These are phyloP conservation scores for Camellia japonica DNA, from an alignment of 148 eudicot genomes.

Conservation along the genomic window DNA sequence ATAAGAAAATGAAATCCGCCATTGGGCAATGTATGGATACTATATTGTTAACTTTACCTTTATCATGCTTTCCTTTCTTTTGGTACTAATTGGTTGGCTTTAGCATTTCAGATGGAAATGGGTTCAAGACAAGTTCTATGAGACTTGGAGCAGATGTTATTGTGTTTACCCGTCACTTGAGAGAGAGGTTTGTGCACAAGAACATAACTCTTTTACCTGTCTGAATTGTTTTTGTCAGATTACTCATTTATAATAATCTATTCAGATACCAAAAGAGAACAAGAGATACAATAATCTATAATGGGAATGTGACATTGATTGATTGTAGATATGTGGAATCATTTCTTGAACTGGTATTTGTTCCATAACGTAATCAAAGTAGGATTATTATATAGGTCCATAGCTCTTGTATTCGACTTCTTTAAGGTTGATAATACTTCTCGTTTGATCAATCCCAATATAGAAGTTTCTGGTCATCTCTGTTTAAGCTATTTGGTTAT, in stretches of 20 bases:
- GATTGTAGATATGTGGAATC: not conserved
- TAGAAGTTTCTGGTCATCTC: not conserved
- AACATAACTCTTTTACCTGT: not conserved
- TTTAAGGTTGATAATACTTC: not conserved
- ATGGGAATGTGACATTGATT: not conserved
- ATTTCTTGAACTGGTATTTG: not conserved
- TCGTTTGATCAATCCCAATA: not conserved
- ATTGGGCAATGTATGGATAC: conserved; percentile 60
- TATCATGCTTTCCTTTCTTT: conserved; percentile 7
- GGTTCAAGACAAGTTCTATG: conserved; percentile 76
- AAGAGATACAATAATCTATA: not conserved
- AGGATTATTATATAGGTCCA: not conserved
- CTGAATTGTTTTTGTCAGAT: not conserved
- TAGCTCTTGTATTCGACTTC: not conserved
- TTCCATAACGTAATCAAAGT: not conserved
- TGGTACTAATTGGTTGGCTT: not conserved
- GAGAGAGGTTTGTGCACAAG: conserved; percentile 29
- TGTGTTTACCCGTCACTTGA: conserved; percentile 47
- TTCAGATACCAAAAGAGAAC: not conserved
- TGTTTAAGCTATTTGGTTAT: not conserved
- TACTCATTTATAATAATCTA: not conserved
- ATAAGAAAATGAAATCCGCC: conserved; percentile 45
- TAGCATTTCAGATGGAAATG: conserved; percentile 67
- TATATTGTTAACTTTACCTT: not conserved
- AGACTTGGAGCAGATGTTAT: conserved; percentile 78